Evolutionary conservation across 345 rosid genomes (phyloP).

Genomic region (Eutrema yunnanense): DNA sequence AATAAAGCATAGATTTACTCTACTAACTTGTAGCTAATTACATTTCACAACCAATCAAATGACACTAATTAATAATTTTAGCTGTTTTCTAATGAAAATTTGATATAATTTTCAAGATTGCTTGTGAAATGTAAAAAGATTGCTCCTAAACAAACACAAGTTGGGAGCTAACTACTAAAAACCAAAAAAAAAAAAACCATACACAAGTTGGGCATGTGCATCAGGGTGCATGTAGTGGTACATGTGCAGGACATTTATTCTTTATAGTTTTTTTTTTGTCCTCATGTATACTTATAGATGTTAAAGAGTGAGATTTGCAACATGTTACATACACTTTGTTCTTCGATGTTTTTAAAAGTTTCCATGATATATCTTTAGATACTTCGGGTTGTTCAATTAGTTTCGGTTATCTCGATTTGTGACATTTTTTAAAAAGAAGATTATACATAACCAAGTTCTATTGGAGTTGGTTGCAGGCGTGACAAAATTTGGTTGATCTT

Average conservation of each 20-base stretch:
- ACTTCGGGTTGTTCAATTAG: no score
- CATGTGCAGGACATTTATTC: background rate
- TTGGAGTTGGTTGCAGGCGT: no score
- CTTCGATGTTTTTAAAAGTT: background rate
- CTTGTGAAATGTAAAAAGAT: no score
- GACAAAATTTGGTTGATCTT: no score
- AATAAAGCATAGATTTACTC: background rate
- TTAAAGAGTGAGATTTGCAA: background rate
- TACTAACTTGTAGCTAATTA: background rate
- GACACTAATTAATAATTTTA: background rate
- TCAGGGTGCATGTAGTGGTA: background rate
- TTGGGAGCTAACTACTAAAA: background rate
- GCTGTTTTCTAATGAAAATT: background rate
- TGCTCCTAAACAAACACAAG: background rate
- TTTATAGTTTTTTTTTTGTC: background rate
- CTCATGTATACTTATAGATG: background rate
- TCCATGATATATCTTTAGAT: no score
- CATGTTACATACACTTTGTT: background rate
- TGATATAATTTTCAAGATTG: no score
- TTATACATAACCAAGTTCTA: no score
- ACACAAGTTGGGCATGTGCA: slow-evolving; percentile 8
- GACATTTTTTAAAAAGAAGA: no score
- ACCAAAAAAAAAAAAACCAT: background rate
- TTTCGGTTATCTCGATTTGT: no score
- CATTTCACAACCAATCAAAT: background rate